Conservation (phyloP, 371 early-diverging fungal genomes). For the Synchytrium microbalum region DNA sequence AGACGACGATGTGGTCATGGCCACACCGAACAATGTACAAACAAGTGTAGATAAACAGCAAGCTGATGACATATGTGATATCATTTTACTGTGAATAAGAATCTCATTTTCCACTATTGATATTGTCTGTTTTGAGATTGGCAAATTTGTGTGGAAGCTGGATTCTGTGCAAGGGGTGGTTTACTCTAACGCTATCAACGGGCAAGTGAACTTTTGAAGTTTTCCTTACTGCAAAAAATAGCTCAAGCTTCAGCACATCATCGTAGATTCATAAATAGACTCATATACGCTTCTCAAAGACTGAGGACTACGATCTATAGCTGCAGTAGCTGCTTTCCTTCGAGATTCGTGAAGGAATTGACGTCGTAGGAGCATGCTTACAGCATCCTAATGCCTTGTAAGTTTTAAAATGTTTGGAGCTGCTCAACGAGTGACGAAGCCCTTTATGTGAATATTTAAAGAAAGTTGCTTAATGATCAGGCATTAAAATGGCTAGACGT, state of each 20-base stretch:
- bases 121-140: no score
- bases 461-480: slow-evolving; percentile 7
- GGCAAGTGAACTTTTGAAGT: slow-evolving; percentile 13
- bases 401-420: slow-evolving; percentile 37
- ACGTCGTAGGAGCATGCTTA: slow-evolving; percentile 52
- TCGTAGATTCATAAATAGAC: slow-evolving; percentile 48
- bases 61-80: no score
- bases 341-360: slow-evolving; percentile 56
- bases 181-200: slow-evolving; percentile 47
- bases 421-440: slow-evolving; percentile 32
- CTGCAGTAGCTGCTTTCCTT: slow-evolving; percentile 38
- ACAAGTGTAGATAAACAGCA: no score
- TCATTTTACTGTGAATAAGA: no score
- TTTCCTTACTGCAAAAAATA: neutral
- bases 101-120: no score
- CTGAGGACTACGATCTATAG: slow-evolving; percentile 38
- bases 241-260: neutral
- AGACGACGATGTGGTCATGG: no score
- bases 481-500: slow-evolving; percentile 42
- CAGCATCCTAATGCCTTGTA: slow-evolving; percentile 44
- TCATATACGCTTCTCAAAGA: slow-evolving; percentile 48
- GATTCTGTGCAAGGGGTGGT: slow-evolving; percentile 41
- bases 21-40: no score
- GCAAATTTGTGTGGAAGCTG: no score
- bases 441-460: neutral